phyloP scores from a whole-genome alignment of 1,284 basidiomycete species.

The Pseudomicrostroma phylloplanum region DNA sequence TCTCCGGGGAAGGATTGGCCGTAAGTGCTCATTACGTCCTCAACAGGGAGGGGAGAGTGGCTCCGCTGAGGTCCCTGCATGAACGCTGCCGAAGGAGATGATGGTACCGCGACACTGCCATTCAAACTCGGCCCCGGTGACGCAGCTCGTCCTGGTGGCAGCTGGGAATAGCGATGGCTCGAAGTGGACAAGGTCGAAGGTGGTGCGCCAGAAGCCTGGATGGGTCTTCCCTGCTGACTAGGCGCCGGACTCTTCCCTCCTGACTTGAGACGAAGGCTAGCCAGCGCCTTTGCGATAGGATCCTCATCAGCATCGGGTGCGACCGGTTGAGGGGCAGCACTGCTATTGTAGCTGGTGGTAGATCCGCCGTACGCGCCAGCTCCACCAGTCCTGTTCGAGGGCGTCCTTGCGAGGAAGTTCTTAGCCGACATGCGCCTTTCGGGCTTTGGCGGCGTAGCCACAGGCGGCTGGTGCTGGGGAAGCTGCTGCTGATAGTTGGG shows the following conservation, averaged over 20 bases:
- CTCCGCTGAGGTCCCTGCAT: constrained; percentile 63
- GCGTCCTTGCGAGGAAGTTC: constrained; percentile 38
- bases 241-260: constrained; percentile 31
- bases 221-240: too few species aligned
- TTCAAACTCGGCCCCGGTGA: neutral
- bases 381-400: constrained; percentile 25
- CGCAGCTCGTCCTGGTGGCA: neutral
- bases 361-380: constrained; percentile 4
- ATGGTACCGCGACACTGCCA: constrained; percentile 55
- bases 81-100: constrained; percentile 68
- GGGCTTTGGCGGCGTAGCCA: constrained; percentile 7
- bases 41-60: constrained; percentile 58
- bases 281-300: constrained; percentile 68
- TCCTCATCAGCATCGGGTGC: constrained; percentile 57
- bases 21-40: constrained; percentile 71
- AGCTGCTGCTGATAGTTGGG: constrained; percentile 12
- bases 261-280: constrained; percentile 54
- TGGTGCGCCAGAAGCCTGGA: neutral
- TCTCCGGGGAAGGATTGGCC: constrained; percentile 83
- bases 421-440: constrained; percentile 34
- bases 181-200: neutral
- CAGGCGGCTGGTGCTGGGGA: constrained; percentile 14
- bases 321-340: neutral
- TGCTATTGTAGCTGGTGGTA: neutral
- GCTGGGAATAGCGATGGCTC: neutral